A percentile compares a stretch with the other conserved stretches of the same genome.
phyloP scores from a whole-genome alignment of 495 filamentous ascomycete genomes.

The Cryomyces antarcticus region DNA sequence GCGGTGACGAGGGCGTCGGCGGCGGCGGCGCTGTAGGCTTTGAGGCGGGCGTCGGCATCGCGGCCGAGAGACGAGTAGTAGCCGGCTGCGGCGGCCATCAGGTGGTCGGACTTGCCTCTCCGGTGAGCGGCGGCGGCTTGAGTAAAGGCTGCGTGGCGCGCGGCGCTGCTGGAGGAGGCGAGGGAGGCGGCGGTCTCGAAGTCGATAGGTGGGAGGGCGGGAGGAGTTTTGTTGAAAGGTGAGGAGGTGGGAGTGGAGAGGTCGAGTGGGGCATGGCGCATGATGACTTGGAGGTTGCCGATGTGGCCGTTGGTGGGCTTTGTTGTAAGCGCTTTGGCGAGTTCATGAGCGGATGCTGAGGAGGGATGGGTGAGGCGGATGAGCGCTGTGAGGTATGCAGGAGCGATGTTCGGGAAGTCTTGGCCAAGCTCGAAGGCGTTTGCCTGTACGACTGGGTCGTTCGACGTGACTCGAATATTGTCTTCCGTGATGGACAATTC shows the following conservation, averaged over 20 bases:
- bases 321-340: constrained; percentile 31
- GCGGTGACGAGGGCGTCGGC: constrained; percentile 30
- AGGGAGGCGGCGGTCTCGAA: constrained; percentile 11
- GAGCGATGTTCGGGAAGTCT: constrained; percentile 30
- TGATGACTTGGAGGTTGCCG: constrained; percentile 12
- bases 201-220: neutral
- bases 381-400: constrained; percentile 26
- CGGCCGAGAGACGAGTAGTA: constrained; percentile 43
- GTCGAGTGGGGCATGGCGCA: constrained; percentile 18
- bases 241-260: constrained; percentile 2
- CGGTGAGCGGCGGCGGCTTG: constrained; percentile 43
- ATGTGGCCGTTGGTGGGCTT: constrained; percentile 1
- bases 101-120: constrained; percentile 38
- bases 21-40: constrained; percentile 11
- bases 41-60: constrained; percentile 26
- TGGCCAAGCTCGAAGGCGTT: constrained; percentile 31
- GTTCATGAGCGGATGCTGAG: constrained; percentile 32
- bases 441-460: constrained; percentile 23
- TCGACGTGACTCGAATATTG: constrained; percentile 2
- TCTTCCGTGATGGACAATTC: constrained; percentile 17
- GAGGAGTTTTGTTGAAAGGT: neutral
- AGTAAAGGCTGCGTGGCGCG: constrained; percentile 28
- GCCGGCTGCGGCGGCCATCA: constrained; percentile 45
- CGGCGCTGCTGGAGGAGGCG: constrained; percentile 21
- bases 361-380: constrained; percentile 34